Conservation (phyloP, 495 filamentous ascomycete species). For the Penicillium nucicola region DNA sequence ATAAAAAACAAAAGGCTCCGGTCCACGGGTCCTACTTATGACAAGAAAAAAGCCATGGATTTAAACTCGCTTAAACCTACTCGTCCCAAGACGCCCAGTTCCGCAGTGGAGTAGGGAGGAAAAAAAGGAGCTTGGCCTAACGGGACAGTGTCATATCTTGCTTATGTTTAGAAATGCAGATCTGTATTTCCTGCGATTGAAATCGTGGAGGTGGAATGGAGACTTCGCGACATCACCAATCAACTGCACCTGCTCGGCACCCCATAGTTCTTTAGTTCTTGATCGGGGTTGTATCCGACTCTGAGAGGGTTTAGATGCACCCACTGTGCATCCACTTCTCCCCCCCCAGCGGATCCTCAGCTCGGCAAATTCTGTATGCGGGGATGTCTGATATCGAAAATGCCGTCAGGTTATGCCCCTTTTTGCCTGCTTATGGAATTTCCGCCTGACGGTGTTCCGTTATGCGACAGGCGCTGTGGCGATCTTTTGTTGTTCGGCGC, state of each 20-base stretch:
- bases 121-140: not conserved
- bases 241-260: not conserved
- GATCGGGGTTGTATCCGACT: not conserved
- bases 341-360: not conserved
- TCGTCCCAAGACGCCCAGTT: slow-evolving; percentile 10
- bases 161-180: not conserved
- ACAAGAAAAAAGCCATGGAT: not conserved
- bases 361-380: slow-evolving; percentile 5
- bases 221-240: not conserved
- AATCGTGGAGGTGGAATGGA: not conserved
- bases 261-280: not conserved
- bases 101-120: slow-evolving; percentile 11
- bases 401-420: not conserved
- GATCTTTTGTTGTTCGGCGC: no score
- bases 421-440: no score
- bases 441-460: no score
- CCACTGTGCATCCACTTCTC: not conserved
- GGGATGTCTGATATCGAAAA: not conserved
- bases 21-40: not conserved
- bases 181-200: slow-evolving; percentile 2
- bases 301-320: not conserved
- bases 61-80: slow-evolving; percentile 13
- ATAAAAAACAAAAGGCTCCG: not conserved
- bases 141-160: not conserved
- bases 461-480: no score